Evolutionary conservation across 2,329 filamentous ascomycete genomes (phyloP), one percentile per base, ranked within the genome.

Genomic region (Aspergillus novofumigatus): DNA sequence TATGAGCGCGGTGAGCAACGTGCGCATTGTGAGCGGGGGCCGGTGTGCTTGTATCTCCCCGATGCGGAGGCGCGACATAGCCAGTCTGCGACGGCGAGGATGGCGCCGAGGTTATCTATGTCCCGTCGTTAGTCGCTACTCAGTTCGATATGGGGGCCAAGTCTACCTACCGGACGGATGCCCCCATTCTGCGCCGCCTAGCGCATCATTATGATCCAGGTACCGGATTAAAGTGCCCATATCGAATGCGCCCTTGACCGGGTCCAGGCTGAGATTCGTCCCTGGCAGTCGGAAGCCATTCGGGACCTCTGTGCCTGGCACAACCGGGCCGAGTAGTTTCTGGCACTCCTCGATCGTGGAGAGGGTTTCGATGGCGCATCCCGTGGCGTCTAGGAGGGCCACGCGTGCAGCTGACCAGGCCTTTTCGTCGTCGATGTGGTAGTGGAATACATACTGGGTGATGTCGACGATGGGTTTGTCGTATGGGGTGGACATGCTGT

Each of bases 151-250:
- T 25, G 20, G 2, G 1, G 11, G 10, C 4, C 21, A 2, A 8
- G 10, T 14, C 8, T 26, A 23, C 5, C 21, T 65, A 69, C 66
- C 67, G 53, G 70, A 76, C 11, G 76, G 75, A 65, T 78, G 76
- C 1, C 74, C 75, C 76, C 75, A 77, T 63, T 78, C 76, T n/a
- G 65, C 67, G 0, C 74, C 76, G 8, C 63, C 55, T n/a, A 72
- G 65, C 4, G 69, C 75, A 65, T 78, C 76, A 52, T 77, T 78
- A 51, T 76, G 74, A 57, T 78, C 76, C 14, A 78, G 59, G 53
- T 75, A 77, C 26, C 75, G 66, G 41, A 78, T 75, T 59, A 75
- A 58, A 2, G 65, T 59, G 0, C 73, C 74, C 23, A 78, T 45
- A 53, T 74, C 69, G 54, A 77, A 78, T 14, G 76, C 71, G 0